phyloP scores from a whole-genome alignment of 1,284 basidiomycete genomes.

The Leccinum fuscescens region DNA sequence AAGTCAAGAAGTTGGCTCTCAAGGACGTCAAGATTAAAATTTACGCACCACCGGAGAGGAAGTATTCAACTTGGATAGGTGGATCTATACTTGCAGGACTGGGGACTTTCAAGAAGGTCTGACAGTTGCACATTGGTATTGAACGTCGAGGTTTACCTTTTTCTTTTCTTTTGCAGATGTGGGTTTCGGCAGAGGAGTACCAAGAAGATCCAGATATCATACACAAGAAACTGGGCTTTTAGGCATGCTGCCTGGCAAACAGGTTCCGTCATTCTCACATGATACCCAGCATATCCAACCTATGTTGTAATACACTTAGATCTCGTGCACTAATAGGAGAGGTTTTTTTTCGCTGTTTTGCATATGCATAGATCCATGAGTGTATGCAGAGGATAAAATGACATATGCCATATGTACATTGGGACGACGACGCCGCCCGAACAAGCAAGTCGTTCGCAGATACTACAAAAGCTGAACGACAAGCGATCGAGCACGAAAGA shows the following conservation, averaged over 20 bases:
- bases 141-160: constrained; percentile 7
- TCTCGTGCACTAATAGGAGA: constrained; percentile 34
- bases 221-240: constrained; percentile 87
- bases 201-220: constrained; percentile 99
- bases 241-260: constrained; percentile 11
- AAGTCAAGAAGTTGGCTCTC: constrained; percentile 94
- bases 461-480: constrained; percentile 38
- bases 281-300: constrained; percentile 34
- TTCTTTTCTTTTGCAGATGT: constrained; percentile 65
- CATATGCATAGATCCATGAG: constrained; percentile 48
- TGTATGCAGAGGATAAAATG: constrained; percentile 32
- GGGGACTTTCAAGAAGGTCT: constrained; percentile 96
- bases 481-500: constrained; percentile 37
- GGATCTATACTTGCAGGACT: constrained; percentile 94
- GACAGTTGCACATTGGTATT: constrained; percentile 7
- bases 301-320: constrained; percentile 35
- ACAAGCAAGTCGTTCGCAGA: constrained; percentile 6
- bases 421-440: too few species aligned
- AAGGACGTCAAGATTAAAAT: constrained; percentile 99
- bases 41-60: constrained; percentile 98
- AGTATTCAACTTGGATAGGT: constrained; percentile 99
- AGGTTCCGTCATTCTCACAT: constrained; percentile 15
- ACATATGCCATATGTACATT: constrained; percentile 44
- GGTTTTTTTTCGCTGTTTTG: constrained; percentile 22
- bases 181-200: constrained; percentile 99